Base-by-base conservation (phyloP, 148 eudicot genomes). In the Bassia scoparia region DNA sequence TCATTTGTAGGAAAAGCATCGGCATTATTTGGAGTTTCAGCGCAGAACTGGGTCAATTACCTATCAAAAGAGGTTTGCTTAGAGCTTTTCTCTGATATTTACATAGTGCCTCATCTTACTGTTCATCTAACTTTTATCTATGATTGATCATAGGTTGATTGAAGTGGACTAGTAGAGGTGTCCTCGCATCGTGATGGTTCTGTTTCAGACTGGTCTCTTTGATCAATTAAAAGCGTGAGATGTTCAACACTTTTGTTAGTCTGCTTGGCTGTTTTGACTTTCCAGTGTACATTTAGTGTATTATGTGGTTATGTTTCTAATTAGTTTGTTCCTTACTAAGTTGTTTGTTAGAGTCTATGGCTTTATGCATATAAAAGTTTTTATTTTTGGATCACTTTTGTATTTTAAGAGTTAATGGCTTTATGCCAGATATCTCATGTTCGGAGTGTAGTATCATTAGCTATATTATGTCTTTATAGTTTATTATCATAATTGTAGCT, bases 151-250 rank as follows among this genome's bases (percentile, higher is more conserved):
- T 77, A 95, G 99, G 97, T 92, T 63, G 99, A 95, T n/a, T 56
- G 99, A 87, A 80, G 97, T 95, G 67, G 99, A 95, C 79, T 95
- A 84, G n/a, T 65, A 83, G 99, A 83, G 97, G 97, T 33, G 94
- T 84, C 74, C 84, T 95, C n/a, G 74, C 99, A 95, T 81, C 99
- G 99, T 71, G 99, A 95, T 88, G 99, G 99, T 77, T 95, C 99
- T 77, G 99, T 92, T 79, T 95, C 80, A 88, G 97, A 81, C 90
- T 68, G 89, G 88, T 80, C 76, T 94, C 63, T 58, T 89, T 78
- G 89, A 91, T 72, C 93, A 89, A 77, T 82, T 95, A 82, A 88
- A 95, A 97, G n/a, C n/a, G 99, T 91, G 59, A 56, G 23, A 71
- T 30, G 69, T 60, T 56, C 34, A 12, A 65, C 61, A 49, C 34